Evolutionary conservation across 176 grass and related monocot genomes (phyloP).

Genomic region (Eragrostis nindensis): DNA sequence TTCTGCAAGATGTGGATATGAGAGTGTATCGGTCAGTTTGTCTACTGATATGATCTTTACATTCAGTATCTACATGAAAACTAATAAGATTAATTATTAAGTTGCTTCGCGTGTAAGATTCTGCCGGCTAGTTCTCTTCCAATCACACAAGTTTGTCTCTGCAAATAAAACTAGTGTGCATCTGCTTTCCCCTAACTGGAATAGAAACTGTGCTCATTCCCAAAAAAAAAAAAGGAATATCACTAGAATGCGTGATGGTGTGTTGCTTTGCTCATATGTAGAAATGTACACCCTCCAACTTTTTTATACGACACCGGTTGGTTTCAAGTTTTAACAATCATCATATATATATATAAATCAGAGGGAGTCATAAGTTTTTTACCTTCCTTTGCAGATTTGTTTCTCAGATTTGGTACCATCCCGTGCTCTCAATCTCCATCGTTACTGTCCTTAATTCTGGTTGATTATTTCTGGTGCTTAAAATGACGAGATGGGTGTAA

Average conservation of each 20-base stretch:
- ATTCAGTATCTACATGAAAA: background rate
- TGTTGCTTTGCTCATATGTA: background rate
- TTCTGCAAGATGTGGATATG: background rate
- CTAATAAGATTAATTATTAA: no score
- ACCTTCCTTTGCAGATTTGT: no score
- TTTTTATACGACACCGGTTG: background rate
- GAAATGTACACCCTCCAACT: background rate
- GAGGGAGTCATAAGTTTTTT: no score
- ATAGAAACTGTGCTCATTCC: background rate
- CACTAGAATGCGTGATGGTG: background rate
- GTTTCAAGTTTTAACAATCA: no score
- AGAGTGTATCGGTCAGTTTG: background rate
- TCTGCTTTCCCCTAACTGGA: slow-evolving; percentile 22
- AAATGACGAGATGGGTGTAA: no score
- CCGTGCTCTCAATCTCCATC: no score
- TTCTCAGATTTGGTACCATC: no score
- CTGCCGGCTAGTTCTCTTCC: background rate
- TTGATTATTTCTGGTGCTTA: no score
- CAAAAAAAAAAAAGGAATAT: background rate
- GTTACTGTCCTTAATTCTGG: no score
- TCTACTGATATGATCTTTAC: background rate
- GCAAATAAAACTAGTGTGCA: background rate
- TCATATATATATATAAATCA: no score
- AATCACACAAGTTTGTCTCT: background rate
- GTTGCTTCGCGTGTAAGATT: background rate